Base-by-base conservation (phyloP, 192 early-diverging fungal genomes). In the Gaertneriomyces sp. region DNA sequence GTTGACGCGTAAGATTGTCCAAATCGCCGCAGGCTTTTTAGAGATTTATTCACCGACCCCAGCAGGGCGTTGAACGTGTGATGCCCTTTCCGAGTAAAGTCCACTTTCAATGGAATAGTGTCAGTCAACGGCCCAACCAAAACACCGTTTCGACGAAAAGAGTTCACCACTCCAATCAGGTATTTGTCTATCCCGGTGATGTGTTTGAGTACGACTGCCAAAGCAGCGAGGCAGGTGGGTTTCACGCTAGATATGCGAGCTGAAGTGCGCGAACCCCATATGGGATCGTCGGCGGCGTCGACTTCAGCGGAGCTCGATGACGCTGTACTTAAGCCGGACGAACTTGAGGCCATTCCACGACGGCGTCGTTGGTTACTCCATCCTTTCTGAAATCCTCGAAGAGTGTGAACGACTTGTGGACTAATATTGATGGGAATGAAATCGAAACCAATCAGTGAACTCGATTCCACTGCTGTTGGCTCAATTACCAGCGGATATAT, bases 181-280 rank as follows among this genome's bases (percentile, higher is more conserved):
- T 75, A 84, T 44, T 79, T 73, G 38, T 84, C 79, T 45, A 8
- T 60, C 19, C 82, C 82, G 4, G 75, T 58, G 45, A 81, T 71
- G 65, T 84, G 82, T 60, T 78, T 78, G 20, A 84, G 63, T 17
- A 81, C 63, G 12, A 84, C 77, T 3, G 71, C 71, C 49, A 79
- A 84, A 10, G 79, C 79, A 9, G 79, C 71, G 39, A 84, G 64
- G 42, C 67, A 70, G 16, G 71, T 64, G 3, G 62, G 62, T 11
- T 12, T 39, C 33, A 63, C 40, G 7, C 62, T 47, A 12, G 68
- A 54, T 9, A 43, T 20, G 46, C 12, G 40, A 40, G 59, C 16
- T 19, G 54, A 55, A 16, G 44, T 45, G 9, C 63, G 63, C 42
- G 63, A 45, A n/a, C 59, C 59, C 17, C 44, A 45, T 19, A 45